Evolutionary conservation across 306 rosid species (phyloP), one percentile per base, ranked within the genome.

Genomic region (Trifolium pratense): DNA sequence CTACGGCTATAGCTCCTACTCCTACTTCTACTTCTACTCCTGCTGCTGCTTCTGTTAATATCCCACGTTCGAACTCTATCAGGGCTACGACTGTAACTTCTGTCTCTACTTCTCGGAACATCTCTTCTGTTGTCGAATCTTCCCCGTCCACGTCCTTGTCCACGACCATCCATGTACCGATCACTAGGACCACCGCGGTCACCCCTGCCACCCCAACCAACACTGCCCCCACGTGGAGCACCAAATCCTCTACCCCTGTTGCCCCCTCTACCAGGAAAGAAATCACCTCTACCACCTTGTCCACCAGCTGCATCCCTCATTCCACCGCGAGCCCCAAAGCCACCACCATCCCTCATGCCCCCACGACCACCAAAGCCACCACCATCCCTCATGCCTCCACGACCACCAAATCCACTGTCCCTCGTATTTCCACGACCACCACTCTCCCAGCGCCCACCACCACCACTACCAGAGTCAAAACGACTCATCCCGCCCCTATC

Each of bases 1-100:
- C 86, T 80, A 34, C 89, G 34, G 43, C 90, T 83, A 43, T 81
- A 18, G 59, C 94, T 87, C 7, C 91, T 63, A 15, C 97, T 83
- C 8, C 85, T 37, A 56, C 87, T 78, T 3, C 95, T 72, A 10
- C 86, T 87, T 0, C 87, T 13, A 23, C 89, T 78, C 6, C 93
- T 75, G 13, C 84, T 83, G 3, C 75, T 68, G 21, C 89, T 82
- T 7, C 87, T 71, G 34, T 84, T 75, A 34, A 81, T 80, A 73
- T 90, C 97, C 98, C 98, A 90, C 31, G 98, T 92, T 51, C 98
- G 80, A 62, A 92, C 98, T 80, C 87, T 92, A 65, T 92, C 98
- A 17, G 98, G 93, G 77, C 99, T 94, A 6, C 96, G 89, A 46
- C 98, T 93, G 46, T 81, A 65, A 83, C 92, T 91, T 82, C 97